Conservation (phyloP, 805 yeast species). For the Candida piceae region DNA sequence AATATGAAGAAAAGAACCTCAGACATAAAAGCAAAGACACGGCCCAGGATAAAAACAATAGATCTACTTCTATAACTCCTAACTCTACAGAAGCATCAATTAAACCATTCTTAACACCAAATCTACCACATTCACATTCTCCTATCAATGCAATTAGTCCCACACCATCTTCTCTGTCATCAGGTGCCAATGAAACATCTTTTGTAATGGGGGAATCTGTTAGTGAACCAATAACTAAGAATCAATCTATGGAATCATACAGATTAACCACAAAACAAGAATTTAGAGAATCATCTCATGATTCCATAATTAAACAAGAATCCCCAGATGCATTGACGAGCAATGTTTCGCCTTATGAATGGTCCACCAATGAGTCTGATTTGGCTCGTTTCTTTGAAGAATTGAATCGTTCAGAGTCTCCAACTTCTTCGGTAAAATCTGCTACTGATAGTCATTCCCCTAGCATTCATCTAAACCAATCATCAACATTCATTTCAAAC, state of each 20-base stretch:
- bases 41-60: too few species aligned
- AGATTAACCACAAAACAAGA: too few species aligned
- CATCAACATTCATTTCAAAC: neutral
- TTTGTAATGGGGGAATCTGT: too few species aligned
- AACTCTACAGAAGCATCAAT: neutral
- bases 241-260: too few species aligned
- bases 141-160: too few species aligned
- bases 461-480: conserved; percentile 1
- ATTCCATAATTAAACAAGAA: neutral
- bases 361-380: conserved; percentile 33
- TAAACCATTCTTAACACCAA: too few species aligned
- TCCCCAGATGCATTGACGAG: conserved; percentile 1
- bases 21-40: too few species aligned
- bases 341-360: conserved; percentile 24
- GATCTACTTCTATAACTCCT: neutral
- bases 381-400: conserved; percentile 46
- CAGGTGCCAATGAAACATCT: too few species aligned
- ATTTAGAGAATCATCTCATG: too few species aligned
- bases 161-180: too few species aligned
- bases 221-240: too few species aligned
- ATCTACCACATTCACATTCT: too few species aligned
- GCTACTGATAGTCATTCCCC: conserved; percentile 17
- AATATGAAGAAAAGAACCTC: conserved; percentile 11
- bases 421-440: conserved; percentile 21
- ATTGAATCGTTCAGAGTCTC: conserved; percentile 32